Conservation (phyloP, 129 eudicot genomes). For the Centrapalus pauciflorus region DNA sequence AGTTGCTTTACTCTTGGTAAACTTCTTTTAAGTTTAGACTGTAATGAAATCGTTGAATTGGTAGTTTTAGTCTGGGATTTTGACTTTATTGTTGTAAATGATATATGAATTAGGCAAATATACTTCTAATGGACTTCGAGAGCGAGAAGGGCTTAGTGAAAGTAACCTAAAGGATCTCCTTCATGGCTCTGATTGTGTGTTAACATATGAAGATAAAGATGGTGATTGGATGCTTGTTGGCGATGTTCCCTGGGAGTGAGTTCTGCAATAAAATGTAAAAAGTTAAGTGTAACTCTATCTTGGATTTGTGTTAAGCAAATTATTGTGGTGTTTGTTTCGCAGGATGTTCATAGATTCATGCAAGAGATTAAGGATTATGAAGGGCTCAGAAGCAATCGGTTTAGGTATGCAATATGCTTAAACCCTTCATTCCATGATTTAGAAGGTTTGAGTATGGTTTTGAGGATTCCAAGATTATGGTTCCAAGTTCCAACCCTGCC, state of each 20-base stretch:
- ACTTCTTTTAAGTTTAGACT: neutral
- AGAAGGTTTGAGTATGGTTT: neutral
- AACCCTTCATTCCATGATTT: neutral
- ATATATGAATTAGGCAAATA: slow-evolving; percentile 53
- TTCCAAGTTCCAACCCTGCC: neutral
- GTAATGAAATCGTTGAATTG: slow-evolving; percentile 4
- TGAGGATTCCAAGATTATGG: slow-evolving; percentile 1
- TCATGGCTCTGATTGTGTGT: slow-evolving; percentile 76
- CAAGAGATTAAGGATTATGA: slow-evolving; percentile 91
- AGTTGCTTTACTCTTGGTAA: slow-evolving; percentile 91
- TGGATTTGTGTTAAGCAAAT: neutral
- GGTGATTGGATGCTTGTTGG: slow-evolving; percentile 99
- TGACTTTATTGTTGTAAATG: neutral
- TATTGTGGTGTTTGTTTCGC: slow-evolving; percentile 10
- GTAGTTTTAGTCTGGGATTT: neutral
- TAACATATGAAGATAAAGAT: slow-evolving; percentile 94
- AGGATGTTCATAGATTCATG: slow-evolving; percentile 91
- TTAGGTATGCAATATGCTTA: slow-evolving; percentile 49
- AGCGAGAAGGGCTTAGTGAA: slow-evolving; percentile 57
- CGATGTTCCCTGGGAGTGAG: slow-evolving; percentile 99
- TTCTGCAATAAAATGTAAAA: slow-evolving; percentile 1
- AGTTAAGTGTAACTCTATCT: no score
- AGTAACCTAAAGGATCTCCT: slow-evolving; percentile 60
- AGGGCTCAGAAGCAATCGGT: slow-evolving; percentile 92
- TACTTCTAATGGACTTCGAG: slow-evolving; percentile 45